phyloP scores from a whole-genome alignment of 768 basidiomycete genomes.

The Cyclocybe cylindracea region DNA sequence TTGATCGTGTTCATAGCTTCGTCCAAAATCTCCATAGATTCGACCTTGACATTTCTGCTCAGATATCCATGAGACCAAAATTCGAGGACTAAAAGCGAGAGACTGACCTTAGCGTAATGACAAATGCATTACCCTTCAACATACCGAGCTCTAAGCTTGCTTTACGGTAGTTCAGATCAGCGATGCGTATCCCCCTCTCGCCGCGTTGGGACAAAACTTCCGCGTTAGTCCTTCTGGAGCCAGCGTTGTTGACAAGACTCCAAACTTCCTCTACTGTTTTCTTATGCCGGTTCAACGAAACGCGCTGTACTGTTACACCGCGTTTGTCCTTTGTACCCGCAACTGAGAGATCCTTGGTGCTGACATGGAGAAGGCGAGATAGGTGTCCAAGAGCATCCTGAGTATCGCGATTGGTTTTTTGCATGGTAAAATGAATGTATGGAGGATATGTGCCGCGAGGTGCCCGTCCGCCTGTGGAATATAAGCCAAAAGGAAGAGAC shows the following conservation, averaged over 20 bases:
- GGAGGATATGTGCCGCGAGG: slow-evolving; percentile 73
- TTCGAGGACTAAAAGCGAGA: neutral
- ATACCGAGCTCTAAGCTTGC: slow-evolving; percentile 87
- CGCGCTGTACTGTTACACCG: slow-evolving; percentile 92
- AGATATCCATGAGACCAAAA: neutral
- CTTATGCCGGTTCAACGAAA: slow-evolving; percentile 74
- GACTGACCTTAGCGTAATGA: slow-evolving; percentile 87
- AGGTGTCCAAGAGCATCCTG: slow-evolving; percentile 89
- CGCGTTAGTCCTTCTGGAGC: slow-evolving; percentile 50
- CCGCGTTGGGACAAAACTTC: slow-evolving; percentile 73
- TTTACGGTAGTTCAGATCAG: slow-evolving; percentile 86
- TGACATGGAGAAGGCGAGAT: slow-evolving; percentile 74
- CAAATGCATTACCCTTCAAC: slow-evolving; percentile 94
- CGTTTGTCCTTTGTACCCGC: slow-evolving; percentile 99
- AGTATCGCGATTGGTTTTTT: slow-evolving; percentile 97
- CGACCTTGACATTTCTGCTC: slow-evolving; percentile 80
- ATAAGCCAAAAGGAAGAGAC: neutral
- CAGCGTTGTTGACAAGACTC: slow-evolving; percentile 74
- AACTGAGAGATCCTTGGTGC: slow-evolving; percentile 79
- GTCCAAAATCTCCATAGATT: slow-evolving; percentile 72
- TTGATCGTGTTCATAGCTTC: slow-evolving; percentile 77
- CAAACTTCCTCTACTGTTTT: slow-evolving; percentile 85
- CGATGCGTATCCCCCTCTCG: slow-evolving; percentile 86
- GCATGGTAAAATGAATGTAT: slow-evolving; percentile 94
- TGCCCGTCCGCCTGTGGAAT: slow-evolving; percentile 29